Base-by-base conservation (phyloP, 2,329 filamentous ascomycete species). In the Didymella pinodella region DNA sequence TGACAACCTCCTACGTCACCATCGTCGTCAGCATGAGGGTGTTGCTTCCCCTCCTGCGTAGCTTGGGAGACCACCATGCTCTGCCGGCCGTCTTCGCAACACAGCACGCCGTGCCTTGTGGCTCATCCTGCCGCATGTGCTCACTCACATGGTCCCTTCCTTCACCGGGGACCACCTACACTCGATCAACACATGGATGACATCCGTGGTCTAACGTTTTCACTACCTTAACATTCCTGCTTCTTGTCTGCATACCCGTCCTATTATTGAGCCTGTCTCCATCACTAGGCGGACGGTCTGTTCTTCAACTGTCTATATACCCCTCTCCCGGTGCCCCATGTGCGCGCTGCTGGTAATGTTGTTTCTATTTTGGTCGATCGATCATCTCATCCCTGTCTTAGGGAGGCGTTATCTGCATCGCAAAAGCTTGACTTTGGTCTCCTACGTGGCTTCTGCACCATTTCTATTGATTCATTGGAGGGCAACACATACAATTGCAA, bases 1-100 rank as follows among this genome's bases (percentile, higher is more conserved):
- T 28, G 75, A 77, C 54, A 77, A 77, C 38, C 65, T 76, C 20
- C 61, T 69, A 16, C 71, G 75, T 25, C 75, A 77, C 55, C 66
- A 69, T 43, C 69, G 73, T 34, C 73, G 64, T 16, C 65, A 72
- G 48, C 75, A 77, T 49, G 50, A 54, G 20, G 46, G 50, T 12
- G 28, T 51, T 50, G 50, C 56, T 11, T 59, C 56, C 1, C 56
- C 56, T 16, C 25, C 31, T 22, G 49, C 50, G 12, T 49, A 58
- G 40, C 16, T 6, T 38, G 34, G 32, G 3, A 4, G 8, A 7
- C 16, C n/a, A 26, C 25, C 40, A 44, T 28, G 16, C 25, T 12
- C 7, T 28, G 25, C 5, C 6, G 26, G 26, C 16, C 11, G n/a
- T 31, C 48, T 12, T 11, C 16, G 12, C 44, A 29, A 14, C 28